Base-by-base conservation (phyloP, 345 rosid genomes). In the Camelina sativa region DNA sequence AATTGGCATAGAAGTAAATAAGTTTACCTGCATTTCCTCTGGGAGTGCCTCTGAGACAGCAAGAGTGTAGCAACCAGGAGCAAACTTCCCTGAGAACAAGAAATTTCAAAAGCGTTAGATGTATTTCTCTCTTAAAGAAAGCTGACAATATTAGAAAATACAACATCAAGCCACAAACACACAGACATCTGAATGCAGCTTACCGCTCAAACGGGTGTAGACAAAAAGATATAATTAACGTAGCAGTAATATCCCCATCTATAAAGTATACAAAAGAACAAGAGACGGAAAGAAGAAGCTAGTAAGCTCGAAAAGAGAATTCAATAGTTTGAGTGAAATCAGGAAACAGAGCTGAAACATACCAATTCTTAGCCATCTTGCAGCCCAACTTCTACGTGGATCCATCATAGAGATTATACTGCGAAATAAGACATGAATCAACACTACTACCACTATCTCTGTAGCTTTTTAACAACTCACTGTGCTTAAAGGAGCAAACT, bases 361-460 rank as follows among this genome's bases (percentile, higher is more conserved):
- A 95, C 99, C 96, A 54, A 90, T 92, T 80, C 97, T 83, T 75
- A 92, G 72, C 99, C 99, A 95, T 41, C 99, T 92, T 59, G 97
- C 98, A 53, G 94, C 96, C 99, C 96, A 95, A 62, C 94, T 90
- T 82, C 92, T 84, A 56, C 71, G 69, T 15, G 97, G 99, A 78
- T 95, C 98, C 97, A 92, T 92, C 70, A 95, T 87, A 66, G 99
- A 86, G 73, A 95, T 90, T 79, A 89, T 87, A 72, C 97, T 90
- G 77, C 76, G 44, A 76, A 22, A 60, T 30, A 38, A 35, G 32
- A 58, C 19, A 46, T 34, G 59, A 25, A 59, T 30, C 37, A 63
- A 52, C 37, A 61, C 13, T 62, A n/a, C 1, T 62, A n/a, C 1
- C 67, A 50, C 7, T 4, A 55, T 17, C 53, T 41, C 64, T 56